Evolutionary conservation across 371 early-diverging fungal species (phyloP).

Genomic region (Actinomortierella ambigua): DNA sequence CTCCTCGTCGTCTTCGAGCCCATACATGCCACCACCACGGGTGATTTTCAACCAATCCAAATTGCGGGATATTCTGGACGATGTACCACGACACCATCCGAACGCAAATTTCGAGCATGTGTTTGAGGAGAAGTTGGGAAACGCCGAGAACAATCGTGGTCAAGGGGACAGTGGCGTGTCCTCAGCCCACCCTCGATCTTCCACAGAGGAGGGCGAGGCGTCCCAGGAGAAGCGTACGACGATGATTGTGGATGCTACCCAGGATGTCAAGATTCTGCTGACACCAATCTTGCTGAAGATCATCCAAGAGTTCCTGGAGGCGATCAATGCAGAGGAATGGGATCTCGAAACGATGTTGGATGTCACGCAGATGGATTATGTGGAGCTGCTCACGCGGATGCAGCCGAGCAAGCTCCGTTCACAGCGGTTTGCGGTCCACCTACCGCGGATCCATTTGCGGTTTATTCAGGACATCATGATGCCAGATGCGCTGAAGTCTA

Average conservation of each 20-base stretch:
- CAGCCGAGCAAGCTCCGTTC: slow-evolving; percentile 53
- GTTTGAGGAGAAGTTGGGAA: slow-evolving; percentile 11
- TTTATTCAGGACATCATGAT: slow-evolving; percentile 81
- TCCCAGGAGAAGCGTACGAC: slow-evolving; percentile 51
- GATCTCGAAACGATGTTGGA: slow-evolving; percentile 76
- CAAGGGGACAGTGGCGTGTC: slow-evolving; percentile 7
- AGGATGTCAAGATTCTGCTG: slow-evolving; percentile 61
- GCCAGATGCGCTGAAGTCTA: slow-evolving; percentile 70
- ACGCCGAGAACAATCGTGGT: neutral
- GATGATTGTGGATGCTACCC: slow-evolving; percentile 63
- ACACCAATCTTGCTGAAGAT: slow-evolving; percentile 79
- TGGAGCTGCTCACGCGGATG: slow-evolving; percentile 60
- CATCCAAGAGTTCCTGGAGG: slow-evolving; percentile 73
- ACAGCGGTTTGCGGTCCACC: slow-evolving; percentile 60
- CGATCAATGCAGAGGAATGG: slow-evolving; percentile 70
- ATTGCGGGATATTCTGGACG: slow-evolving; percentile 36
- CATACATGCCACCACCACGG: slow-evolving; percentile 61
- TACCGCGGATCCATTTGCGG: slow-evolving; percentile 69
- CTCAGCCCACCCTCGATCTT: slow-evolving; percentile 20
- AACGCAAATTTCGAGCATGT: slow-evolving; percentile 39
- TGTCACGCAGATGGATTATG: slow-evolving; percentile 70
- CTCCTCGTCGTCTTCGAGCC: slow-evolving; percentile 22
- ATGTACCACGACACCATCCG: slow-evolving; percentile 37
- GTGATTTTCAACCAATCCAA: slow-evolving; percentile 32
- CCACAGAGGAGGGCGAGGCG: slow-evolving; percentile 16